These are phyloP conservation scores for Rhododendron kiyosumense DNA, from an alignment of 148 eudicot genomes.

Conservation along the genomic window DNA sequence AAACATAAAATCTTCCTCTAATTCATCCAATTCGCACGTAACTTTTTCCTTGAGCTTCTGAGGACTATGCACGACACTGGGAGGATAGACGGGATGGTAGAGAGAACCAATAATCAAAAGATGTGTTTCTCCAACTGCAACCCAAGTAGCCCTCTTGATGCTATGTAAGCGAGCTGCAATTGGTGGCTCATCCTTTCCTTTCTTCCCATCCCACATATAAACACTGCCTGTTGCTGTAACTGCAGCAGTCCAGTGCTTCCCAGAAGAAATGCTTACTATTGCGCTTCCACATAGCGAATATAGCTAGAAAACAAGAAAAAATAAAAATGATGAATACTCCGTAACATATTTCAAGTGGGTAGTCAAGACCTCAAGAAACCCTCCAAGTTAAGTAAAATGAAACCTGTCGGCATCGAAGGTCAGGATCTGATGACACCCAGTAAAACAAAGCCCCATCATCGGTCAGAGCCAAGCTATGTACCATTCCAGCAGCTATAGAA, in stretches of 20 bases:
- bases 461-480: slow-evolving; percentile 84
- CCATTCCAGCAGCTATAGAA: slow-evolving; percentile 81
- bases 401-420: slow-evolving; percentile 91
- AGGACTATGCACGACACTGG: slow-evolving; percentile 23
- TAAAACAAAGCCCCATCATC: slow-evolving; percentile 87
- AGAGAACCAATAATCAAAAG: slow-evolving; percentile 68
- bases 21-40: slow-evolving; percentile 44
- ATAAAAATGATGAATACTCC: not conserved
- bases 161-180: slow-evolving; percentile 68
- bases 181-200: slow-evolving; percentile 53
- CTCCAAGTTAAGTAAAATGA: slow-evolving; percentile 6
- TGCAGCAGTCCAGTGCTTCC: slow-evolving; percentile 88
- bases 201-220: slow-evolving; percentile 91
- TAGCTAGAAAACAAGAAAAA: slow-evolving; percentile 37
- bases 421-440: slow-evolving; percentile 90
- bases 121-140: slow-evolving; percentile 94
- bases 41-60: slow-evolving; percentile 23
- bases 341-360: not conserved
- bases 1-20: slow-evolving; percentile 68
- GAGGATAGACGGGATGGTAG: slow-evolving; percentile 73
- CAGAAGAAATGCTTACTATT: slow-evolving; percentile 69
- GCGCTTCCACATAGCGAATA: slow-evolving; percentile 59
- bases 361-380: not conserved
- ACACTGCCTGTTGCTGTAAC: slow-evolving; percentile 76
- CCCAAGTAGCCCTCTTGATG: slow-evolving; percentile 73